Evolutionary conservation across 208 protist genomes (phyloP).

Genomic region (Acanthamoeba triangularis): DNA sequence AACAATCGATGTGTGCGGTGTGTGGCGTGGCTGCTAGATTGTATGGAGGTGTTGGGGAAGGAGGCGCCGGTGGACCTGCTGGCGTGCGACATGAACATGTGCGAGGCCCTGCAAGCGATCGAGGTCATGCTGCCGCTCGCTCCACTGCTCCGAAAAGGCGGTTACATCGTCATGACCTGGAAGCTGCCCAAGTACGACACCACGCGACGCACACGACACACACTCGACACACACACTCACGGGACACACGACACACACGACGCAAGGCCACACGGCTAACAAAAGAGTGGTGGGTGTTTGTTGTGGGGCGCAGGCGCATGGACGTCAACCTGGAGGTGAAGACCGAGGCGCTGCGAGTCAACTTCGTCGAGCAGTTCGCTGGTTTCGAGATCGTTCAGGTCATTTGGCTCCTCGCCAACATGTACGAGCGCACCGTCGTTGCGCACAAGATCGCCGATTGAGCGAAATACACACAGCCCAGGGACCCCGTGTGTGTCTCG

Average conservation of each 20-base stretch:
- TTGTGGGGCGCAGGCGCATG: not conserved
- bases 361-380: not conserved
- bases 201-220: too few species aligned
- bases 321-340: not conserved
- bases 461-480: too few species aligned
- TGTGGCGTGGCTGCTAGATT: not conserved
- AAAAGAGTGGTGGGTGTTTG: not conserved
- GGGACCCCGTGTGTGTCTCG: too few species aligned
- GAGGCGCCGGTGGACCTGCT: not conserved
- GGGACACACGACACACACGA: too few species aligned
- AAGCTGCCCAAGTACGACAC: slow-evolving; percentile 15
- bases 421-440: slow-evolving; percentile 21
- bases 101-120: slow-evolving; percentile 6
- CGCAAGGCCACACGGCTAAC: not conserved
- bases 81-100: slow-evolving; percentile 44
- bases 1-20: not conserved
- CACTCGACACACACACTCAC: not conserved
- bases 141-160: not conserved
- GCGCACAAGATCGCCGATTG: not conserved
- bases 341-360: not conserved
- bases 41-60: not conserved
- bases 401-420: not conserved
- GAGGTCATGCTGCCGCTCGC: slow-evolving; percentile 16
- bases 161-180: slow-evolving; percentile 30
- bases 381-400: not conserved